A percentile compares a stretch with the other conserved stretches of the same genome.
These are phyloP conservation scores for Nemania diffusa DNA, from an alignment of 2,329 filamentous ascomycete genomes.

Conservation along the genomic window DNA sequence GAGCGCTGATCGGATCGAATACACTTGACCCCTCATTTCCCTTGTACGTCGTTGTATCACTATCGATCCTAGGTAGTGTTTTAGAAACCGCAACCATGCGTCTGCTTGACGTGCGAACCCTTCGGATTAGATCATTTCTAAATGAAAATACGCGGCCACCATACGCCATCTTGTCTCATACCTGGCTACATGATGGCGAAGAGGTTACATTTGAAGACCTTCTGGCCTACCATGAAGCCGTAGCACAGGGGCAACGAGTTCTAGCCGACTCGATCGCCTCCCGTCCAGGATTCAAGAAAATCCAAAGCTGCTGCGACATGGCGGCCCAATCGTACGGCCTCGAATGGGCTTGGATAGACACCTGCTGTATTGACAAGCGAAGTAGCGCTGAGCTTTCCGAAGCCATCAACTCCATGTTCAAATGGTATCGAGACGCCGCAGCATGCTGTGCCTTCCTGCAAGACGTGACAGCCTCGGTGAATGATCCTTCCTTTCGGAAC, in stretches of 20 bases:
- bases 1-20: too few relatives aligned
- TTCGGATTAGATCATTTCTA: neutral
- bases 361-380: constrained; percentile 29
- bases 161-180: neutral
- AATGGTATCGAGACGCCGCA: constrained; percentile 20
- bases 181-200: neutral
- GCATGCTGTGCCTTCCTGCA: constrained; percentile 19
- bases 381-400: constrained; percentile 27
- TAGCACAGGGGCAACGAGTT: neutral
- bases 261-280: neutral
- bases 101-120: neutral
- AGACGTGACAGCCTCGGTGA: constrained; percentile 6
- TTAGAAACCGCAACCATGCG: too few relatives aligned
- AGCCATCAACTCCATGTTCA: too few relatives aligned
- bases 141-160: neutral
- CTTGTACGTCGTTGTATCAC: too few relatives aligned
- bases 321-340: neutral
- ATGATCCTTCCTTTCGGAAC: neutral
- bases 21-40: too few relatives aligned
- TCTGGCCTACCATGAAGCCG: neutral
- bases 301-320: neutral
- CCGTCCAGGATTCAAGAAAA: neutral
- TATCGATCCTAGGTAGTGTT: too few relatives aligned
- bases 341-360: constrained; percentile 24
- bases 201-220: neutral